Percentiles rank a stretch among this genome's conserved stretches.
These are phyloP conservation scores for Sporothrix protearum DNA, from an alignment of 2,329 filamentous ascomycete species.

Conservation along the genomic window DNA sequence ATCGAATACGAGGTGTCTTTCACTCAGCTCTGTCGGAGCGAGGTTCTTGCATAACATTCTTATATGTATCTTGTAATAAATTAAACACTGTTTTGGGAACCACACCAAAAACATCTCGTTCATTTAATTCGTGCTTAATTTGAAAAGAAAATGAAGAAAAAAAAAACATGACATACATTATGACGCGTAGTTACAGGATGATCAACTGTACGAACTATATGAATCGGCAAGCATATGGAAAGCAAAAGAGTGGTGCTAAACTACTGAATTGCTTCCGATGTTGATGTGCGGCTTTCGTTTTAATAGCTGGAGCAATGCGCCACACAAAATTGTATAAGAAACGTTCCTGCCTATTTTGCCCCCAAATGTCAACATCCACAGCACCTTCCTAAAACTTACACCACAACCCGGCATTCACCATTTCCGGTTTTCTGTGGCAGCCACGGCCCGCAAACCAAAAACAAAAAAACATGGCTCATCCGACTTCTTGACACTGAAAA, in stretches of 20 bases:
- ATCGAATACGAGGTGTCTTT: too few relatives aligned
- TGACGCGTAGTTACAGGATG: too few relatives aligned
- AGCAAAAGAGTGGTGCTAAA: not conserved
- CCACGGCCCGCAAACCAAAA: not conserved
- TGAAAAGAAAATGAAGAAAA: too few relatives aligned
- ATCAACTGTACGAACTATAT: not conserved
- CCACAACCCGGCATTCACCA: not conserved
- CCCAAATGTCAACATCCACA: not conserved
- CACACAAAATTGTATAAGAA: not conserved
- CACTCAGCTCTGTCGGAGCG: too few relatives aligned
- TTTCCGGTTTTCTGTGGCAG: not conserved
- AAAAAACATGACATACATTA: not conserved
- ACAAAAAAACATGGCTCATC: not conserved
- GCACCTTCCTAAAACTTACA: not conserved
- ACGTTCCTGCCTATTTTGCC: conserved; percentile 4
- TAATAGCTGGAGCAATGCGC: not conserved
- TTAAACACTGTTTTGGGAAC: too few relatives aligned
- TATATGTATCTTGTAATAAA: too few relatives aligned
- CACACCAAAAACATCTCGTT: too few relatives aligned
- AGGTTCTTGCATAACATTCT: too few relatives aligned
- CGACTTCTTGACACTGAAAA: not conserved
- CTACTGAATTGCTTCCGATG: not conserved
- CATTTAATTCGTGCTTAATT: too few relatives aligned
- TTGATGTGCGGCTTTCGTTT: not conserved
- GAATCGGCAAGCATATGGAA: not conserved